Evolutionary conservation across 2,329 filamentous ascomycete genomes (phyloP).

Genomic region (Apiospora marii): DNA sequence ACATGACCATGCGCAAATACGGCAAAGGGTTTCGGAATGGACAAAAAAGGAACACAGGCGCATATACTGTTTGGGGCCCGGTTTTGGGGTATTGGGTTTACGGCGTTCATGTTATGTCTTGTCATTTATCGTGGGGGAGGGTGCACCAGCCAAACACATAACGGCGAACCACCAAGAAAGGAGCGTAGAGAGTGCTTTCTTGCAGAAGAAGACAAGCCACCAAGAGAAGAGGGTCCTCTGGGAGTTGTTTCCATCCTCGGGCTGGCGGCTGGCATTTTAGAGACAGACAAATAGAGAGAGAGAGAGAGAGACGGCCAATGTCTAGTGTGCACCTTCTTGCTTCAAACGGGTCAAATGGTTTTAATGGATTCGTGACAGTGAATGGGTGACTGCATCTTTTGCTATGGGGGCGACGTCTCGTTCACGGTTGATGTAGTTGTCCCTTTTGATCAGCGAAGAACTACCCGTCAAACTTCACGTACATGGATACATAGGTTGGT

Average conservation of each 20-base stretch:
- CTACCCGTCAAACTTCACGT: no score
- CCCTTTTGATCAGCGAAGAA: no score
- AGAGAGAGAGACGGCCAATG: conserved; percentile 6
- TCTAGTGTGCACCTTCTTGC: conserved; percentile 17
- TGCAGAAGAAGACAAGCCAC: not conserved
- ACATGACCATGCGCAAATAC: conserved; percentile 17
- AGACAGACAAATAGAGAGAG: conserved; percentile 20
- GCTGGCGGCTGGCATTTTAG: conserved; percentile 17
- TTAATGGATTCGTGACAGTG: not conserved
- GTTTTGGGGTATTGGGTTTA: conserved; percentile 1
- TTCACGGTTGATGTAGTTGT: no score
- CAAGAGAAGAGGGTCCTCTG: not conserved
- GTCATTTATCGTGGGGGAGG: not conserved
- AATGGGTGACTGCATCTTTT: not conserved
- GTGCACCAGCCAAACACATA: not conserved
- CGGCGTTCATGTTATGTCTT: conserved; percentile 1
- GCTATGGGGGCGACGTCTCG: no score
- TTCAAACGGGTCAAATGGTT: not conserved
- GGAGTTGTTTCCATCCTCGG: not conserved
- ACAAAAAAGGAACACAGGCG: conserved; percentile 15
- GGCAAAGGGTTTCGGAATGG: conserved; percentile 21
- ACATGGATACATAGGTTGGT: no score
- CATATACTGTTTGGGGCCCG: not conserved
- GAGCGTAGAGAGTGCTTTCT: conserved; percentile 19
- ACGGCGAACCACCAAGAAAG: conserved; percentile 4